phyloP scores from a whole-genome alignment of 371 early-diverging fungal genomes.

The Capillidium heterosporum region DNA sequence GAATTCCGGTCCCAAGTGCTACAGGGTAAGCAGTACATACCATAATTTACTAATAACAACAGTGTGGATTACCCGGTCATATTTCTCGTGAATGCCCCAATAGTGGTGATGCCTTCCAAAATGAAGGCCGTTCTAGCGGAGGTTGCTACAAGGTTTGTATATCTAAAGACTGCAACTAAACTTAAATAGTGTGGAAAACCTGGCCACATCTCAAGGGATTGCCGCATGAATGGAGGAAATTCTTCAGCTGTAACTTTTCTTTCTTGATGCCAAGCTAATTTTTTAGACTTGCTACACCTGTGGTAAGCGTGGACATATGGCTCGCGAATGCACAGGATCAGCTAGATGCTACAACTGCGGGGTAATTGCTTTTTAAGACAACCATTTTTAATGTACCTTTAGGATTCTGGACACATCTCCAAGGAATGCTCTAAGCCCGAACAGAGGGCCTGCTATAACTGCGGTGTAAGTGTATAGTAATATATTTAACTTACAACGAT shows the following conservation, averaged over 20 bases:
- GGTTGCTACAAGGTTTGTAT: background rate
- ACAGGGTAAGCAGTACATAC: background rate
- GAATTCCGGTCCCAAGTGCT: too few relatives aligned
- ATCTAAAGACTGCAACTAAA: background rate
- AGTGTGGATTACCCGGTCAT: background rate
- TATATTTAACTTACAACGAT: background rate
- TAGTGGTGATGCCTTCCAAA: background rate
- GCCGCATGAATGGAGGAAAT: slow-evolving; percentile 21
- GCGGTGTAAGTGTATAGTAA: background rate
- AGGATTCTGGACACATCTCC: slow-evolving; percentile 20
- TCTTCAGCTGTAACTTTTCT: background rate
- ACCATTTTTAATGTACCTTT: slow-evolving; percentile 6
- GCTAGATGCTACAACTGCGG: slow-evolving; percentile 49
- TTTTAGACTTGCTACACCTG: slow-evolving; percentile 48
- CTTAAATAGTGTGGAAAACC: slow-evolving; percentile 22
- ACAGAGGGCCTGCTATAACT: background rate
- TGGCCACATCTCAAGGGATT: slow-evolving; percentile 33
- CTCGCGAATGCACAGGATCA: slow-evolving; percentile 19
- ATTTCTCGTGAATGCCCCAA: background rate
- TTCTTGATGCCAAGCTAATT: background rate
- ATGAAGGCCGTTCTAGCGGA: background rate
- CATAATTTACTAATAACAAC: background rate
- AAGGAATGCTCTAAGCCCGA: slow-evolving; percentile 21
- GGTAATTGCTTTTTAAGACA: slow-evolving; percentile 11
- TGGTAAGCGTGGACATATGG: slow-evolving; percentile 22